Base-by-base conservation (phyloP, 257 asterid species). In the Cynanchum wilfordii region DNA sequence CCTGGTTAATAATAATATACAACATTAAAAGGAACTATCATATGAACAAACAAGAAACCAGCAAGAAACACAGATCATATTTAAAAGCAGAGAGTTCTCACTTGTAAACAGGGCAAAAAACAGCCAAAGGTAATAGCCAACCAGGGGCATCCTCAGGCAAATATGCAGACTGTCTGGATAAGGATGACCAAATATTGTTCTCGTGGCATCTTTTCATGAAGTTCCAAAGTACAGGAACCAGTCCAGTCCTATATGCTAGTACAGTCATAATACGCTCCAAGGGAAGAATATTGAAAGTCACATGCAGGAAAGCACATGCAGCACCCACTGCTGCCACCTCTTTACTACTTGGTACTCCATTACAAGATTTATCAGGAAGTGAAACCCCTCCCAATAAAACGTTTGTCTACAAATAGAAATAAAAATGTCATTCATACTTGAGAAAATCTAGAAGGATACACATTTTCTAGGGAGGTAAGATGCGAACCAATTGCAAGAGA, bases 81-180 rank as follows among this genome's bases (percentile, higher is more conserved):
- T 54, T 72, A n/a, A 40, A 25, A 79, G 58, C 47, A 69, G 64
- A 79, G 49, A 73, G 65, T 72, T 79, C 92, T 87, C 84, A 95
- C 97, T 89, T 92, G 86, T 92, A 92, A 51, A 95, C 89, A 15
- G 99, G 98, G 85, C 99, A 95, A 87, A 95, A 95, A 71, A 86
- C 98, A 57, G 96, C 92, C 71, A 95, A 80, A 27, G 98, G 97
- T 76, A 92, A 81, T 75, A 91, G 88, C 96, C 92, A 87, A 74
- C 98, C 98, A 78, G 96, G 92, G 5, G 87, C 78, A 77, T 86
- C 94, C 69, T 81, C 73, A 45, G 94, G 95, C 78, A 89, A 76
- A 86, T 89, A 87, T 68, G 84, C 75, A 64, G 96, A 89, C 71
- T 85, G 88, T 80, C 75, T 87, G 60, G 98, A 85, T 77, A 95